A percentile compares a stretch with the other conserved stretches of the same genome.
Evolutionary conservation across 2,329 filamentous ascomycete genomes (phyloP).

Genomic region (Gliomastix tumulicola): DNA sequence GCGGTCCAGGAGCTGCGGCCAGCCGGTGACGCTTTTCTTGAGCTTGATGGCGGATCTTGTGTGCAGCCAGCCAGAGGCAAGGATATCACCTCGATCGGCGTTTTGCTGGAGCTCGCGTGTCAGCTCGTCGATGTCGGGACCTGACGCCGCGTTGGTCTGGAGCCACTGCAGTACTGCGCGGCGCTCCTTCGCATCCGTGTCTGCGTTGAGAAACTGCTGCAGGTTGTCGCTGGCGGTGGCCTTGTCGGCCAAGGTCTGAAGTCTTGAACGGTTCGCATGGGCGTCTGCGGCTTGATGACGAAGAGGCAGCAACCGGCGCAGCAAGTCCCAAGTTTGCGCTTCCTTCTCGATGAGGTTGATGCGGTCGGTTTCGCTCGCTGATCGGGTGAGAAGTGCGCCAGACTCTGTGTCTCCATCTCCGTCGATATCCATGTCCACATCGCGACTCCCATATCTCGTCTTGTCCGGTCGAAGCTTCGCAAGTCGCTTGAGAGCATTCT

Average conservation of each 20-base stretch:
- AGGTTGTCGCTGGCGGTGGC: slow-evolving; percentile 34
- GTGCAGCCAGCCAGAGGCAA: slow-evolving; percentile 86
- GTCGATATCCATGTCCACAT: slow-evolving; percentile 50
- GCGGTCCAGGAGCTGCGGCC: slow-evolving; percentile 58
- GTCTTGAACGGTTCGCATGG: neutral
- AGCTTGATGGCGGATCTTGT: slow-evolving; percentile 86
- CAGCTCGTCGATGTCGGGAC: slow-evolving; percentile 67
- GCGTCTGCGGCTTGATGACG: slow-evolving; percentile 38
- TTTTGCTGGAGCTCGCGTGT: slow-evolving; percentile 69
- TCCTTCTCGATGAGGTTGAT: slow-evolving; percentile 65
- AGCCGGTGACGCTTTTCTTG: slow-evolving; percentile 71
- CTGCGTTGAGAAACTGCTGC: slow-evolving; percentile 66
- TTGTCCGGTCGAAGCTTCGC: slow-evolving; percentile 19
- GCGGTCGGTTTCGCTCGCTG: slow-evolving; percentile 14
- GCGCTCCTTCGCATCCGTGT: slow-evolving; percentile 70
- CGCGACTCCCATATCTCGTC: slow-evolving; percentile 25
- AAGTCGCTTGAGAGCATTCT: slow-evolving; percentile 34
- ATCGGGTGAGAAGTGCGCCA: too few relatives aligned
- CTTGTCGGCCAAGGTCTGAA: slow-evolving; percentile 8
- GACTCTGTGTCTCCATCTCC: slow-evolving; percentile 28
- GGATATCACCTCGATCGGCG: slow-evolving; percentile 72
- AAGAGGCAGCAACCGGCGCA: slow-evolving; percentile 67
- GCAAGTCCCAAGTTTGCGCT: slow-evolving; percentile 82
- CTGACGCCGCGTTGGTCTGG: slow-evolving; percentile 65
- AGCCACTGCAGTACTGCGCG: slow-evolving; percentile 80